Evolutionary conservation across 768 basidiomycete genomes (phyloP), one percentile per base, ranked within the genome.

Genomic region (Tricholoma saponaceum): DNA sequence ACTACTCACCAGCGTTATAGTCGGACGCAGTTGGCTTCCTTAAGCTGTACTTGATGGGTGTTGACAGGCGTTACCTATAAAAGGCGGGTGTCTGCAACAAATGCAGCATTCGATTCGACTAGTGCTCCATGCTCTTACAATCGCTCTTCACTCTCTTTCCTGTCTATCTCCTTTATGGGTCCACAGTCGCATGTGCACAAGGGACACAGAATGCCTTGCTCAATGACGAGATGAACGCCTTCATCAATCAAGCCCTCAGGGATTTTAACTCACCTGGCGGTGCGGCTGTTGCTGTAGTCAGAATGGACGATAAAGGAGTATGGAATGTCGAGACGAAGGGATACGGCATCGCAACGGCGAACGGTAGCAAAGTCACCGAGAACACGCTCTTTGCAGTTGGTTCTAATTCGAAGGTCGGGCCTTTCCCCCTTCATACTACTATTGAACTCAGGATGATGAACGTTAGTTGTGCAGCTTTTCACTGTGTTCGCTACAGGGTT

Each of bases 301-400:
- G 58, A 32, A 60, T 54, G 51, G 60, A 63, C 18, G 64, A 51
- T 3, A 56, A 63, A 14, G 66, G 63, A 3, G 20, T 23, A 25
- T 73, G 70, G 70, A 64, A 63, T 14, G 60, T 72, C 16, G 70
- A 72, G 46, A 67, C 66, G 6, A 68, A 69, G 55, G 70, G 72
- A 1, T 72, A 70, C 39, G 72, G 72, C 3, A 58, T 51, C 9
- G 70, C 72, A 1, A 66, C 64, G 7, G 49, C 58, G 3, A 63
- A 63, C 18, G 67, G 66, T 0, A 64, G 53, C 12, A 52, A 61
- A 23, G 64, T 68, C n/a, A 68, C 64, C 3, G 60, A 64, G 53
- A 58, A 70, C 14, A 71, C 70, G 1, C 52, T 65, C 6, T 70
- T 69, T 39, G 50, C 56, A 33, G 68, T 73, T n/a, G 70, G 62